Base-by-base conservation (phyloP, 75 land plant genomes). In the Pinus tabuliformis region DNA sequence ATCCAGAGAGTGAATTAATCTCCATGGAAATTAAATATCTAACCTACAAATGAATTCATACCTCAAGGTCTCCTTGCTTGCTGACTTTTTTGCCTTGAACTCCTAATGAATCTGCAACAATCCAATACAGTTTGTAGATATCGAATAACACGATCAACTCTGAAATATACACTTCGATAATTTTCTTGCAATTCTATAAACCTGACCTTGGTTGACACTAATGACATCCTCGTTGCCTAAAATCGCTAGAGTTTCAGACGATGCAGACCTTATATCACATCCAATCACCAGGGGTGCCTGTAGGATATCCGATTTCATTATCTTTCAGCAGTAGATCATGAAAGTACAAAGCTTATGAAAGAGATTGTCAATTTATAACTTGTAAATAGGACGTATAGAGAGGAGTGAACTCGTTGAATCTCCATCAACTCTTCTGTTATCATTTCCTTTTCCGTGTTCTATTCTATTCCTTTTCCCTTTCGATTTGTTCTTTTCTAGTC, bases 251-350 rank as follows among this genome's bases (percentile, higher is more conserved):
- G 89, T 83, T 52, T 89, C 89, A 5, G 64, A 54, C 45, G 86
- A 80, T 59, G 90, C 83, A 56, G 81, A 82, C 73, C 94, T 81
- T 18, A 95, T 79, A 81, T 95, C 98, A 82, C 96, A 95, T 12
- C 98, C 98, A 57, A 95, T 84, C 61, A 95, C 73, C 71, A 95
- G 82, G 28, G 98, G 98, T 62, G 98, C 93, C 98, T 95, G 89
- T 65, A 85, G 42, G 77, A 30, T 4, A 54, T 5, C 52, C 8
- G 11, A 49, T 8, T 49, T 8, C 1, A 49, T 9, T 49, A 49
- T 8, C 8, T 4, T 37, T 49, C 52, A 9, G 8, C 9, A 49
- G 8, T 9, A 8, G 9, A 49, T 9, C 8, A 8, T 56, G 11
- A 49, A 49, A 49, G 8, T 49, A 8, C 8, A 49, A 0, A 8